Evolutionary conservation across 768 basidiomycete genomes (phyloP), one percentile per base, ranked within the genome.

Genomic region (Strobilomyces dryophilus): DNA sequence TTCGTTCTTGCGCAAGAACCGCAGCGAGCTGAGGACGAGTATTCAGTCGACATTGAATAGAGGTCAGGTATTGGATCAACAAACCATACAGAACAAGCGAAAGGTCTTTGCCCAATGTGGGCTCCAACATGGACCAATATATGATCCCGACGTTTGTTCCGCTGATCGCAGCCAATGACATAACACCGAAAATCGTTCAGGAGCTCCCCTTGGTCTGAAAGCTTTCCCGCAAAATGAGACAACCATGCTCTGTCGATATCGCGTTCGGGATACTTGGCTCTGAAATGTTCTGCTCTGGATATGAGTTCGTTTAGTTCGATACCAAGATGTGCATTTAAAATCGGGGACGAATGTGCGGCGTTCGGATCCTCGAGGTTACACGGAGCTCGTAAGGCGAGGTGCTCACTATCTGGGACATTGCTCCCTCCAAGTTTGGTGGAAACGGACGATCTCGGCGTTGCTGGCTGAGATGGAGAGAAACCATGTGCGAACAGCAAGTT

Each of bases 1-100:
- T 64, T 89, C 86, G 60, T 89, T 87, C 66, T 84, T 87, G 53
- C 87, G 82, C 53, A 86, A 63, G 71, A 88, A 89, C 12, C 81
- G 74, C 53, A 83, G 74, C 3, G 79, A 66, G 63, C 87, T 88
- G 47, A 26, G 9, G 49, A 15, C n/a, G 32, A 18, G 17, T 5
- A 50, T 34, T 67, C 43, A 66, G 59, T 29, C 17, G 35, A 47
- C 51, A 50, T 18, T 42, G 20, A 52, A 47, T 15, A 46, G 27
- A 39, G 35, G 27, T 32, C n/a, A 36, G 20, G 34, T 29, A 21
- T 50, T 21, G 18, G 24, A 50, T 34, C 21, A 43, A 76, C 82
- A 54, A 61, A 87, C 87, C 87, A 89, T 59, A 78, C 63, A n/a
- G 72, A 60, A 58, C 87, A 89, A 44, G 76, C 71, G 66, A 82